A percentile compares a stretch with the other conserved stretches of the same genome.
Evolutionary conservation across 2,329 filamentous ascomycete species (phyloP).

Genomic region (Talaromyces funiculosus): DNA sequence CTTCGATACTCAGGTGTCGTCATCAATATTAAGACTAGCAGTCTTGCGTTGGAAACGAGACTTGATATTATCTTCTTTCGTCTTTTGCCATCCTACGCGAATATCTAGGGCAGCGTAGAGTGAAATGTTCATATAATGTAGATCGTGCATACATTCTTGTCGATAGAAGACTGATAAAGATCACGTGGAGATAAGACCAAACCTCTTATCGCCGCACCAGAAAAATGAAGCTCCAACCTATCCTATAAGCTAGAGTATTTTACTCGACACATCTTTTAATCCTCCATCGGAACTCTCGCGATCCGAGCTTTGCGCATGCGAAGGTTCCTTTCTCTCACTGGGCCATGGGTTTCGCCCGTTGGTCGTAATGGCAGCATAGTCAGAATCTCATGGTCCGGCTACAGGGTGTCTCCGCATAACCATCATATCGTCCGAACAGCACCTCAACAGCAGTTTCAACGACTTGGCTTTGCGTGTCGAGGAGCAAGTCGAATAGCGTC

Average conservation of each 20-base stretch:
- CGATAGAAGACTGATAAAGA: neutral
- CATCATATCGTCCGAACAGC: neutral
- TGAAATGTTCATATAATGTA: neutral
- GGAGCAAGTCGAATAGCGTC: neutral
- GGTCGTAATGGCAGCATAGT: neutral
- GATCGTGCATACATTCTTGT: neutral
- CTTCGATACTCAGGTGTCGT: neutral
- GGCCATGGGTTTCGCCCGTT: conserved; percentile 4
- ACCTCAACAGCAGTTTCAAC: conserved; percentile 1
- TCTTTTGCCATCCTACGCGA: neutral
- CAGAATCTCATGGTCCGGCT: neutral
- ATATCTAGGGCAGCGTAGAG: neutral
- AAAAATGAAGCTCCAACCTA: neutral
- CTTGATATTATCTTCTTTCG: neutral
- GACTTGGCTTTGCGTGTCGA: neutral
- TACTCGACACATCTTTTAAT: too few relatives aligned
- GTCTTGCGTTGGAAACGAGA: neutral
- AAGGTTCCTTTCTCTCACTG: neutral
- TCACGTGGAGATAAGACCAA: neutral
- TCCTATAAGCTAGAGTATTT: too few relatives aligned
- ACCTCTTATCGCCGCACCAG: neutral
- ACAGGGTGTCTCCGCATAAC: neutral
- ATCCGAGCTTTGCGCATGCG: conserved; percentile 6
- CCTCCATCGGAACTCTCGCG: neutral
- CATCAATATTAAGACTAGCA: neutral